Conservation (phyloP, 73 alveolate species). For the Tetrahymena elliotti region DNA sequence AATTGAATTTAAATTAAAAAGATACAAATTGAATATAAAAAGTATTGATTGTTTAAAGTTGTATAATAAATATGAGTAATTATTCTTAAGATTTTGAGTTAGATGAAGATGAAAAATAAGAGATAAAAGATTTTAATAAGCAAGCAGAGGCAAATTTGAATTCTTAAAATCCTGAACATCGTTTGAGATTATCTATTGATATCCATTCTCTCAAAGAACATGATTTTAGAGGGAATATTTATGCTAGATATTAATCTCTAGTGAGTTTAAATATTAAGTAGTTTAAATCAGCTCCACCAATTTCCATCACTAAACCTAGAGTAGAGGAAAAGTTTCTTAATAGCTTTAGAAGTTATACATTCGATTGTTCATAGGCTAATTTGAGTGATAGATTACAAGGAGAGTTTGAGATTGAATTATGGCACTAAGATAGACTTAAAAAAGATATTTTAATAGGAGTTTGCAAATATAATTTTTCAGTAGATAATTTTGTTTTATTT, state of each 20-base stretch:
- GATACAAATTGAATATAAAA: background rate
- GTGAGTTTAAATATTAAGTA: constrained; percentile 4
- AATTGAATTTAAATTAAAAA: too few species aligned
- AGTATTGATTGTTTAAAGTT: too few species aligned
- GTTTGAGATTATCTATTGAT: constrained; percentile 12
- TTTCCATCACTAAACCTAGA: constrained; percentile 12
- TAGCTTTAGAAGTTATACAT: background rate
- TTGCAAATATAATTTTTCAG: background rate
- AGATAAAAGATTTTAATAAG: background rate
- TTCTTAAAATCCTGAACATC: background rate
- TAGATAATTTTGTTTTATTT: background rate
- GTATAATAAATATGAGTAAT: background rate
- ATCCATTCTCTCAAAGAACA: constrained; percentile 22
- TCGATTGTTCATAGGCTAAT: background rate
- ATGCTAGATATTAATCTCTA: constrained; percentile 16
- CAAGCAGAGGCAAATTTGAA: background rate
- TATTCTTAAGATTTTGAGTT: background rate
- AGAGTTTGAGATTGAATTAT: background rate
- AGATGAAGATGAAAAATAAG: background rate
- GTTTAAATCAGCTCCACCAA: constrained; percentile 30
- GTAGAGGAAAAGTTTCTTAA: constrained; percentile 3
- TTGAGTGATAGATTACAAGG: background rate
- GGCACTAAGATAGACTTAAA: background rate
- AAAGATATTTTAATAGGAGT: background rate
- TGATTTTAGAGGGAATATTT: constrained; percentile 23